Percentiles rank a stretch among this genome's conserved stretches.
phyloP scores from a whole-genome alignment of 495 filamentous ascomycete species.

The Penicillium fimorum region DNA sequence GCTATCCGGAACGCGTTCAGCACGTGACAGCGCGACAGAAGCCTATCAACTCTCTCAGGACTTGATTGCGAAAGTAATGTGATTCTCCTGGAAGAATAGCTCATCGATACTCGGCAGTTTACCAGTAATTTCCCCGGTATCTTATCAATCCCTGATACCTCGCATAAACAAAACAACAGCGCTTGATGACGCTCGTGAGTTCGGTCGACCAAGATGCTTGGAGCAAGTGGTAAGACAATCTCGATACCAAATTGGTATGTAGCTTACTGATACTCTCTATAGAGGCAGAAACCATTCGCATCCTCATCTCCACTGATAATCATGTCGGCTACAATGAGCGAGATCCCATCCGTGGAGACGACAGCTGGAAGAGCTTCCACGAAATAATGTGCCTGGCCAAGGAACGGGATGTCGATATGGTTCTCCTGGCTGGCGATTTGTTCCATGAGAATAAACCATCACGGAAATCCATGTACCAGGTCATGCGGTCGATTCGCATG shows the following conservation, averaged over 20 bases:
- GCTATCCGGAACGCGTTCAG: neutral
- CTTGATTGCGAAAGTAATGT: neutral
- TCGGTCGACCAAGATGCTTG: constrained; percentile 25
- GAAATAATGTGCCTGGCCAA: constrained; percentile 92
- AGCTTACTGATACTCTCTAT: constrained; percentile 1
- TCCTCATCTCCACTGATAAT: constrained; percentile 90
- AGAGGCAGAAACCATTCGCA: constrained; percentile 90
- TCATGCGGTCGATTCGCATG: constrained; percentile 88
- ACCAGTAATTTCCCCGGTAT: neutral
- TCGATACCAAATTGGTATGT: neutral
- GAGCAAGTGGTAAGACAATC: constrained; percentile 23
- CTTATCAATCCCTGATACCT: neutral
- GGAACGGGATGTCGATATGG: constrained; percentile 91
- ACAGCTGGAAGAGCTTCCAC: constrained; percentile 95
- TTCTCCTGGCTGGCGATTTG: constrained; percentile 88
- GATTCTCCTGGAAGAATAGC: neutral
- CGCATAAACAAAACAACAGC: neutral
- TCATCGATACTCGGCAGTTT: neutral
- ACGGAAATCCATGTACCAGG: constrained; percentile 94
- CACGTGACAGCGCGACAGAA: constrained; percentile 7
- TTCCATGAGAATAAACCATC: constrained; percentile 99
- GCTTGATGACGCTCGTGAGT: neutral
- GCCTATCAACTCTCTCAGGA: neutral
- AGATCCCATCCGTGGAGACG: constrained; percentile 87
- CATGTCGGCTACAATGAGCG: constrained; percentile 97